A percentile compares a stretch with the other conserved stretches of the same genome.
These are phyloP conservation scores for Zoysia japonica DNA, from an alignment of 176 grass and related monocot genomes.

Conservation along the genomic window DNA sequence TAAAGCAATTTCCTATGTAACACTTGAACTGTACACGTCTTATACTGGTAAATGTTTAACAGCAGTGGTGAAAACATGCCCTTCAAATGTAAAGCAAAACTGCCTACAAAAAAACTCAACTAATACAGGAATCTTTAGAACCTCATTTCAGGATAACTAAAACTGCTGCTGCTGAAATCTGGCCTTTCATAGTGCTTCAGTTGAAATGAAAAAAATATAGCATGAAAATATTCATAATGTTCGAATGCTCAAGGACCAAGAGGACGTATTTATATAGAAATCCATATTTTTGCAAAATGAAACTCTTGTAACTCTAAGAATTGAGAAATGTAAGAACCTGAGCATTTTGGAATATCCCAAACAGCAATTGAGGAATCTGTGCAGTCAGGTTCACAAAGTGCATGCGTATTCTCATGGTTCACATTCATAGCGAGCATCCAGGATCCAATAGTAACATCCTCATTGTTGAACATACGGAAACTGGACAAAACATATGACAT, in stretches of 20 bases:
- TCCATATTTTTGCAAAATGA: slow-evolving; percentile 14
- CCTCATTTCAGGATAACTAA: not conserved
- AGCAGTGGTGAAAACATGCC: not conserved
- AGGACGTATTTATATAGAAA: not conserved
- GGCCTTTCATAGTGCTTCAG: slow-evolving; percentile 4
- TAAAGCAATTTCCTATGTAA: slow-evolving; percentile 4
- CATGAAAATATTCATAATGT: slow-evolving; percentile 1
- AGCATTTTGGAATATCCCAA: slow-evolving; percentile 99
- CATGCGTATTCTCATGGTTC: slow-evolving; percentile 85
- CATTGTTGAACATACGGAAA: slow-evolving; percentile 99
- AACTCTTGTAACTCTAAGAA: slow-evolving; percentile 12
- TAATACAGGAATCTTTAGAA: not conserved
- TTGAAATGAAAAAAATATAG: slow-evolving; percentile 20
- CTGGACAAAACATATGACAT: slow-evolving; percentile 45
- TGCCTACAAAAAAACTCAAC: not conserved
- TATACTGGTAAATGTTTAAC: slow-evolving; percentile 1
- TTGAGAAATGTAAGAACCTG: slow-evolving; percentile 62
- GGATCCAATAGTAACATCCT: slow-evolving; percentile 93
- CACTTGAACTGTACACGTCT: not conserved
- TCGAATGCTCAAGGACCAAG: not conserved
- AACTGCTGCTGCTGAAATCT: not conserved
- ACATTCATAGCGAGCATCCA: slow-evolving; percentile 99
- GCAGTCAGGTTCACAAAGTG: slow-evolving; percentile 83
- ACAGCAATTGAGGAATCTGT: slow-evolving; percentile 81
- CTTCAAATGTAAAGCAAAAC: not conserved